A percentile compares a stretch with the other conserved stretches of the same genome.
Conservation (phyloP, 257 asterid genomes). For the Hygrophila difformis region DNA sequence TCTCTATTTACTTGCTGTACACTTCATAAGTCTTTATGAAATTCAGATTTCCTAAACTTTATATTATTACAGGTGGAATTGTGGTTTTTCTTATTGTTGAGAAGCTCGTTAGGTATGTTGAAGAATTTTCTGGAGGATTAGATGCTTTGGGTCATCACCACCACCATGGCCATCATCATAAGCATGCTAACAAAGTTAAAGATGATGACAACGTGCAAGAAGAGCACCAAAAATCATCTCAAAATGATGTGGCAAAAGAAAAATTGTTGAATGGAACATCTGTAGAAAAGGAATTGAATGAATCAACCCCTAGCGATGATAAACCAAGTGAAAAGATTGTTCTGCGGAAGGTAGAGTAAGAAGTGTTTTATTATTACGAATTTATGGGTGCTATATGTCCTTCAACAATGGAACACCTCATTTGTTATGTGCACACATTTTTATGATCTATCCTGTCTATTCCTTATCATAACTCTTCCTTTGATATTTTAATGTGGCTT, state of each 20-base stretch:
- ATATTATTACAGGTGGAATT: slow-evolving; percentile 91
- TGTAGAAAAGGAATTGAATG: slow-evolving; percentile 28
- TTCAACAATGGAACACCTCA: neutral
- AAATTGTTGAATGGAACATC: slow-evolving; percentile 19
- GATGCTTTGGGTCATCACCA: slow-evolving; percentile 58
- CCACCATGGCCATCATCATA: slow-evolving; percentile 71
- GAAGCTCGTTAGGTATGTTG: slow-evolving; percentile 90
- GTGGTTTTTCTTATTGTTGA: slow-evolving; percentile 83
- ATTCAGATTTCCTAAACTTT: too few species aligned
- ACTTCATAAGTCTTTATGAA: too few species aligned
- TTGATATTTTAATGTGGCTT: too few species aligned
- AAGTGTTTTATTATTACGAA: slow-evolving; percentile 11
- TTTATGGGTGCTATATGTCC: neutral
- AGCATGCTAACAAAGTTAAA: slow-evolving; percentile 37
- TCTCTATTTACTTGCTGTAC: too few species aligned
- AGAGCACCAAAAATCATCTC: slow-evolving; percentile 28
- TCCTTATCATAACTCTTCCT: neutral
- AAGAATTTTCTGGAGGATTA: slow-evolving; percentile 60
- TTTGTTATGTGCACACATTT: neutral
- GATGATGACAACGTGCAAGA: slow-evolving; percentile 39
- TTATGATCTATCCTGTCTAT: neutral
- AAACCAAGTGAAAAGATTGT: slow-evolving; percentile 26
- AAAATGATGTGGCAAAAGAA: slow-evolving; percentile 29
- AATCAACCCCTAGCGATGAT: slow-evolving; percentile 27
- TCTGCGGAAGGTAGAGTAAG: slow-evolving; percentile 61